These are phyloP conservation scores for Plasmodium adleri DNA, from an alignment of 169 alveolate species.

Conservation along the genomic window DNA sequence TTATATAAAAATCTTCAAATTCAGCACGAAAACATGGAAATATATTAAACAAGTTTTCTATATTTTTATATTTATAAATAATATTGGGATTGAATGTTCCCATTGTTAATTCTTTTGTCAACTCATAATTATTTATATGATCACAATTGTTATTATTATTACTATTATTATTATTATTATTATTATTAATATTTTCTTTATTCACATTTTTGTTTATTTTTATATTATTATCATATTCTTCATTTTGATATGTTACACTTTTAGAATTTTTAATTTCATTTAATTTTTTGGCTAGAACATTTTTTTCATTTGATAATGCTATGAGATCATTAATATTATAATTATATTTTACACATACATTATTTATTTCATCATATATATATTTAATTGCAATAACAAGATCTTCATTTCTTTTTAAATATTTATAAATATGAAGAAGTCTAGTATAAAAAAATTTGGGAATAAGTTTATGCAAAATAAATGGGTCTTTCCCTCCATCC, in stretches of 20 bases:
- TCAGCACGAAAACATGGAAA: constrained; percentile 51
- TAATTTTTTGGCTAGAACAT: constrained; percentile 1
- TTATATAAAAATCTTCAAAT: constrained; percentile 38
- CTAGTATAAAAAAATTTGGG: constrained; percentile 54
- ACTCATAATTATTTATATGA: not conserved
- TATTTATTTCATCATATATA: constrained; percentile 43
- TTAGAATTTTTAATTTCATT: not conserved
- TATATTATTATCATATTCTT: not conserved
- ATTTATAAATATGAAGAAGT: constrained; percentile 36
- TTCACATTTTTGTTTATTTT: not conserved
- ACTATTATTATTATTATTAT: not conserved
- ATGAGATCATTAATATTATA: constrained; percentile 48
- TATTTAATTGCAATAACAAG: constrained; percentile 42
- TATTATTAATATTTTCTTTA: not conserved
- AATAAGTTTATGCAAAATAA: constrained; percentile 33
- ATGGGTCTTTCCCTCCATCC: not conserved
- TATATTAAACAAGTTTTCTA: constrained; percentile 34
- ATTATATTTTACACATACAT: constrained; percentile 27
- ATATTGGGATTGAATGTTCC: constrained; percentile 34
- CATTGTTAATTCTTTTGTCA: constrained; percentile 29
- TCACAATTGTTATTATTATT: not conserved
- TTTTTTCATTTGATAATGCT: not conserved
- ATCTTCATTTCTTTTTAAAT: constrained; percentile 31
- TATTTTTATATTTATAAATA: constrained; percentile 26
- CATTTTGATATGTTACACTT: not conserved